phyloP scores from a whole-genome alignment of 768 basidiomycete species.

The Tricholoma sp. region DNA sequence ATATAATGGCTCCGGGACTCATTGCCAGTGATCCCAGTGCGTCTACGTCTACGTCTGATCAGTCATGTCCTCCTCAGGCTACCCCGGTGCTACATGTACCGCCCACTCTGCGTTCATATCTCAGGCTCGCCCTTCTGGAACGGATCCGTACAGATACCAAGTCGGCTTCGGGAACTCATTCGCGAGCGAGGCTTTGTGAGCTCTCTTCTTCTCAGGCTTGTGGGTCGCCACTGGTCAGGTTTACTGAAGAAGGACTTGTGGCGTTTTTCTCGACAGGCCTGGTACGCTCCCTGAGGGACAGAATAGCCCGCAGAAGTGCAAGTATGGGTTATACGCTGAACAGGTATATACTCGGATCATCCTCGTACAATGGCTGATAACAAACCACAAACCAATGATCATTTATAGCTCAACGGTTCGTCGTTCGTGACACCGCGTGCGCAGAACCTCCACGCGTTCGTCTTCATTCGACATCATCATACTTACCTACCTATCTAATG shows the following conservation, averaged over 20 bases:
- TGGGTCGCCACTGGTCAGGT: not conserved
- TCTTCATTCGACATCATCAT: no score
- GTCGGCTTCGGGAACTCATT: constrained; percentile 56
- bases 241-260: not conserved
- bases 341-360: constrained; percentile 31
- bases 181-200: constrained; percentile 51
- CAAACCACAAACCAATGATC: no score
- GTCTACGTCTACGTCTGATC: not conserved
- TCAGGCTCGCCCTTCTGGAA: constrained; percentile 26
- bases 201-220: constrained; percentile 2
- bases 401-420: constrained; percentile 49
- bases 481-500: no score
- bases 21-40: not conserved
- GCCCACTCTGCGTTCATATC: constrained; percentile 35
- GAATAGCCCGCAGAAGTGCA: constrained; percentile 58
- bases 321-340: constrained; percentile 60
- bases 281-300: constrained; percentile 53
- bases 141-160: constrained; percentile 55
- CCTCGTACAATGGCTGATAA: not conserved
- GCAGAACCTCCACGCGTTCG: constrained; percentile 49
- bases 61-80: not conserved
- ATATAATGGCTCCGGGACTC: not conserved
- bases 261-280: constrained; percentile 30
- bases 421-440: constrained; percentile 55
- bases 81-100: constrained; percentile 37